These are phyloP conservation scores for Hymenoscyphus infarciens DNA, from an alignment of 2,329 filamentous ascomycete species.

Conservation along the genomic window DNA sequence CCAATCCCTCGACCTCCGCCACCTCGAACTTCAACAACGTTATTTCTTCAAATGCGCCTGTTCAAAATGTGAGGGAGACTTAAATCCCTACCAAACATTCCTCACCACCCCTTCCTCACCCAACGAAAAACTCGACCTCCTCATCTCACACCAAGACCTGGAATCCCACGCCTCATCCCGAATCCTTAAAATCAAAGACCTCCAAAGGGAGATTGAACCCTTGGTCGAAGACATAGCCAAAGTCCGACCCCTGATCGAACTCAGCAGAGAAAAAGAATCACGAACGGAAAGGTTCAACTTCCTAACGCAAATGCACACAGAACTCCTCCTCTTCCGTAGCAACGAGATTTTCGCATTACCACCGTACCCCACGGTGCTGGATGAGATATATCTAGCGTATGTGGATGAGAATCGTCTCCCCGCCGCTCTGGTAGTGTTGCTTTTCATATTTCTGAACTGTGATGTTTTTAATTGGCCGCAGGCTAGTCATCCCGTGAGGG, in stretches of 20 bases:
- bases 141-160: constrained; percentile 2
- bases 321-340: constrained; percentile 2
- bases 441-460: constrained; percentile 34
- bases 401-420: constrained; percentile 39
- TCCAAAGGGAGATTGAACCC: neutral
- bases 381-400: constrained; percentile 43
- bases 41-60: constrained; percentile 32
- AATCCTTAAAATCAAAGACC: neutral
- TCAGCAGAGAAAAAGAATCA: neutral
- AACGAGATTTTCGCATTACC: constrained; percentile 16
- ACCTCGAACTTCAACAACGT: constrained; percentile 19
- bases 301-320: constrained; percentile 4
- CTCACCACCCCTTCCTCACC: neutral
- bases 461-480: constrained; percentile 49
- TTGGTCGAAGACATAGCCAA: neutral
- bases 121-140: constrained; percentile 9
- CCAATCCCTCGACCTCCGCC: constrained; percentile 13
- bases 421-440: constrained; percentile 45
- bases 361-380: constrained; percentile 38
- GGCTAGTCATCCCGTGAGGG: constrained; percentile 48
- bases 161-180: neutral
- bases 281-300: neutral
- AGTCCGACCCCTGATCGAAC: constrained; percentile 2
- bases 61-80: constrained; percentile 22
- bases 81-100: constrained; percentile 21